Evolutionary conservation across 2,329 filamentous ascomycete species (phyloP).

Genomic region (Chaetothyriales sp.): DNA sequence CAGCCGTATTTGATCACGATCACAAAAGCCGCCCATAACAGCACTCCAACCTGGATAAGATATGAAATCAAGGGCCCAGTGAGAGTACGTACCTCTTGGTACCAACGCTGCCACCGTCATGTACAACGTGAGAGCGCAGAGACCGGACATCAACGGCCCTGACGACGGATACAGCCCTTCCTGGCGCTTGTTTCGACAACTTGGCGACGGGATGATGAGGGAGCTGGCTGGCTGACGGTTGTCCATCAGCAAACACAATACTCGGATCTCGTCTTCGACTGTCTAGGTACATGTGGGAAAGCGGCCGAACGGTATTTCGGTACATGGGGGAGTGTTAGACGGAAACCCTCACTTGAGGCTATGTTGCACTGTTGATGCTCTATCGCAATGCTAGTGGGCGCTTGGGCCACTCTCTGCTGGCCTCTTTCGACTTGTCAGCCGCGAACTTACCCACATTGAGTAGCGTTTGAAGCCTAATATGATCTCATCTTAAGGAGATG

Average conservation of each 20-base stretch:
- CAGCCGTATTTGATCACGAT: too few species aligned
- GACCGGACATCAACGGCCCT: not conserved
- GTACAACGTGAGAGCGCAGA: too few species aligned
- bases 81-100: not conserved
- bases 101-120: not conserved
- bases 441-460: not conserved
- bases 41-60: too few species aligned
- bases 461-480: not conserved
- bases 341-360: too few species aligned
- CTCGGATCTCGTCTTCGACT: not conserved
- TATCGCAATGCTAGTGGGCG: not conserved
- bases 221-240: constrained; percentile 10
- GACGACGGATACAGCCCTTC: too few species aligned
- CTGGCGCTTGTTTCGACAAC: too few species aligned
- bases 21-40: too few species aligned
- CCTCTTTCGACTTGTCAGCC: not conserved
- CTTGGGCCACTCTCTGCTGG: not conserved
- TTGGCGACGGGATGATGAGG: not conserved
- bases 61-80: not conserved
- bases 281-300: not conserved
- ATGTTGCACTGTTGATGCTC: too few species aligned
- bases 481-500: not conserved
- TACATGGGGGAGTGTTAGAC: too few species aligned
- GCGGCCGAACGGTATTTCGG: too few species aligned
- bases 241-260: constrained; percentile 19